phyloP scores from a whole-genome alignment of 106 monocot genomes.

The Allium fistulosum region DNA sequence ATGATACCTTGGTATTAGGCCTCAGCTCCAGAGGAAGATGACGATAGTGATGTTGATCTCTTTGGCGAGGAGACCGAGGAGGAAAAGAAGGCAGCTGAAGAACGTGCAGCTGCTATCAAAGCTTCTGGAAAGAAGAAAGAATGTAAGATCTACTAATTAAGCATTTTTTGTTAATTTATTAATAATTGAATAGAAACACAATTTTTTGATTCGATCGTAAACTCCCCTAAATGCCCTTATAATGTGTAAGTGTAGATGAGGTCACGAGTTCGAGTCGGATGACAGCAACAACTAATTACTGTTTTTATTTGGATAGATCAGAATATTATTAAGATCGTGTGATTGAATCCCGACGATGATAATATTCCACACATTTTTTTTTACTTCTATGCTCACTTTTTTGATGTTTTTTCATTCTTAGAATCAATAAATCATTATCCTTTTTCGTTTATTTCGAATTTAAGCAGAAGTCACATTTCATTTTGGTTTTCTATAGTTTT shows the following conservation, averaged over 20 bases:
- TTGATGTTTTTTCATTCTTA: too few relatives aligned
- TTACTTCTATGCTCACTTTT: too few relatives aligned
- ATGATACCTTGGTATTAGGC: conserved; percentile 23
- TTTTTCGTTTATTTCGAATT: too few relatives aligned
- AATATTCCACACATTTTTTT: too few relatives aligned
- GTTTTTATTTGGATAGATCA: background rate
- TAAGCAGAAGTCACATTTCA: too few relatives aligned
- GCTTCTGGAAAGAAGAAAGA: conserved; percentile 92
- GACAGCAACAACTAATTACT: background rate
- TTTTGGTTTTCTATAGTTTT: too few relatives aligned
- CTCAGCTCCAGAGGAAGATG: conserved; percentile 46
- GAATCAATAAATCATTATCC: too few relatives aligned
- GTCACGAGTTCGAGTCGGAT: too few relatives aligned
- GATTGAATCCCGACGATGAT: too few relatives aligned
- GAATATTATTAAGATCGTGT: too few relatives aligned
- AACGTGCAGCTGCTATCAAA: conserved; percentile 69
- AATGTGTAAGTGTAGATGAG: too few relatives aligned
- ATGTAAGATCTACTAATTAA: conserved; percentile 16
- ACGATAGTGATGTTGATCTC: conserved; percentile 85
- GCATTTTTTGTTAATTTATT: background rate
- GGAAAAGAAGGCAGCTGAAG: conserved; percentile 91
- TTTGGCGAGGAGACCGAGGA: conserved; percentile 98
- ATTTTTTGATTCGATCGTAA: background rate
- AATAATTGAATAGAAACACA: background rate
- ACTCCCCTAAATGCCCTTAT: background rate